Evolutionary conservation across 78 protist genomes (phyloP).

Genomic region (Emiliania huxleyi): DNA sequence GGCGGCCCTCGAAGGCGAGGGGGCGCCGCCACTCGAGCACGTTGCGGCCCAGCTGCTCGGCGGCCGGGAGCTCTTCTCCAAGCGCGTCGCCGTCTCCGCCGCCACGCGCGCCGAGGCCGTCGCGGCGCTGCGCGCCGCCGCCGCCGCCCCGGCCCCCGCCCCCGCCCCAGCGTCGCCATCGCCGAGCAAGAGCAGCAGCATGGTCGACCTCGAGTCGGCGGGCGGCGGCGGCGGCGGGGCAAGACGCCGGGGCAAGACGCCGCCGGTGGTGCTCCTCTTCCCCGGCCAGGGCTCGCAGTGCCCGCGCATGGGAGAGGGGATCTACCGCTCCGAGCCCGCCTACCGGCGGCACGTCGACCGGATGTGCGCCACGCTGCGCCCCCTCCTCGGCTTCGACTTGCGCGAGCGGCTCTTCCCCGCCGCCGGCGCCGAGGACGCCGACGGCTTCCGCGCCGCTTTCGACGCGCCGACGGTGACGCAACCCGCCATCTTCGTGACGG

Average conservation of each 20-base stretch:
- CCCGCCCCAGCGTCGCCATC: no score
- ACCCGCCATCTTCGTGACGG: constrained; percentile 41
- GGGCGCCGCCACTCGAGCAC: background rate
- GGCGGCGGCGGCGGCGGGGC: no score
- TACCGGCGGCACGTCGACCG: constrained; percentile 6
- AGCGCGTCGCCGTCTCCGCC: background rate
- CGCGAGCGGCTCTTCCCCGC: background rate
- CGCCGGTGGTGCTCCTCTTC: background rate
- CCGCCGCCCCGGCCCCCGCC: background rate
- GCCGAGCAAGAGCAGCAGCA: no score
- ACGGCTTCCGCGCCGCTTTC: background rate
- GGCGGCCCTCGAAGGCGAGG: background rate
- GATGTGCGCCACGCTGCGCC: background rate
- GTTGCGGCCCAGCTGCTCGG: constrained; percentile 10
- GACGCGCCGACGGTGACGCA: background rate
- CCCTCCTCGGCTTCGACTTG: constrained; percentile 23
- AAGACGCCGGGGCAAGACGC: no score
- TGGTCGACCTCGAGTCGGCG: no score
- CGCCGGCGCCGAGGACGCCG: background rate
- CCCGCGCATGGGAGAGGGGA: constrained; percentile 26
- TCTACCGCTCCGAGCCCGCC: background rate
- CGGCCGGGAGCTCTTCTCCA: background rate
- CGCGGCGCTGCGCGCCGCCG: background rate
- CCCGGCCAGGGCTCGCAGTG: constrained; percentile 50
- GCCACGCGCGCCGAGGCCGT: background rate